Base-by-base conservation (phyloP, 2,329 filamentous ascomycete species). In the Colletotrichum sp. region DNA sequence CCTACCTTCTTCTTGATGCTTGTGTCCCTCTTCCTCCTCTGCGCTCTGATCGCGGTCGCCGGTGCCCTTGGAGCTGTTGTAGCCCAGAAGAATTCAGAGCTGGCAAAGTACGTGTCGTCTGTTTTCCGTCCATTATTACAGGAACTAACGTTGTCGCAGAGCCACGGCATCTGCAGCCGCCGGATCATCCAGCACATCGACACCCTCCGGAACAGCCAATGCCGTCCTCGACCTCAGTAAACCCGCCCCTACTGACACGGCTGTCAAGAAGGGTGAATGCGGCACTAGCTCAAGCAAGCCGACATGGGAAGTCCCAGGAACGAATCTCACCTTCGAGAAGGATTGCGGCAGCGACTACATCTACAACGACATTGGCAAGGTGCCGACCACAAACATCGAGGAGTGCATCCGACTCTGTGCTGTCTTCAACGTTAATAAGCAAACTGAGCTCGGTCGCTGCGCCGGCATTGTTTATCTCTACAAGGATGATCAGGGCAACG, bases 301-400 rank as follows among this genome's bases (percentile, higher is more conserved):
- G 32, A 62, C 48, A 18, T 75, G 70, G 62, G 34, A 75, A 36
- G 69, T 75, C 4, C 73, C 73, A 14, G 73, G 73, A 4, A 68
- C 73, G 34, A 75, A 75, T 48, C 38, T 75, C 26, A 75, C 73
- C 16, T 75, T 75, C 28, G 34, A 63, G n/a, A 73, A 75, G 63
- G 73, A 69, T 58, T 75, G 73, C 69, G 73, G 69, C 26, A 73
- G 56, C 6, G 73, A 75, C 30, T 75, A 75, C 28, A 52, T 55
- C 16, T 75, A 18, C 48, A 73, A 75, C 58, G 73, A 75, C 48
- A 73, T 75, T 14, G 69, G 62, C 21, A 71, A 73, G 43, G 58
- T 75, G 21, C 73, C 73, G 18, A 70, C 70, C 26, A 30, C 59
- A n/a, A 75, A 75, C 28, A 59, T 75, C 12, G 69, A 68, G n/a